Conservation (phyloP, 2,329 filamentous ascomycete species). For the Knufia petricola region DNA sequence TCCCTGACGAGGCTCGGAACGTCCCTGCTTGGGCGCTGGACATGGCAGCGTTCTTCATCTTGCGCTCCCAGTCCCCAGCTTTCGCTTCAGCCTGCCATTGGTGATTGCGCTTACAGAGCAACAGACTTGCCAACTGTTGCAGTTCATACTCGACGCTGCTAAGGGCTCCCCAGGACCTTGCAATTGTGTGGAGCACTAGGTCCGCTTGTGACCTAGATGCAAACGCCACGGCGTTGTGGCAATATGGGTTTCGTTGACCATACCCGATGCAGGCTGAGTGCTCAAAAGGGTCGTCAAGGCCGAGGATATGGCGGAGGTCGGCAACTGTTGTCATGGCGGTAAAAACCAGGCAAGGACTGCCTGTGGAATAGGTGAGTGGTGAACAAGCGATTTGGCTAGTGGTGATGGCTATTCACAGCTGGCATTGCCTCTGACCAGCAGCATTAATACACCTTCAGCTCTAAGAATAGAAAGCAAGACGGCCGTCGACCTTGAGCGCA, state of each 20-base stretch:
- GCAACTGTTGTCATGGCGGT: background rate
- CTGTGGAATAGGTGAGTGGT: too few relatives aligned
- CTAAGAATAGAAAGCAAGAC: background rate
- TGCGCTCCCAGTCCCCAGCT: background rate
- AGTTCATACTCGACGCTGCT: background rate
- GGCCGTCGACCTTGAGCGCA: background rate
- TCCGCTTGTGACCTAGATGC: background rate
- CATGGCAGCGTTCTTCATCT: background rate
- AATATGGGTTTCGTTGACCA: background rate
- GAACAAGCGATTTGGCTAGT: too few relatives aligned
- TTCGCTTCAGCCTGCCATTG: background rate
- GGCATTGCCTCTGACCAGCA: background rate
- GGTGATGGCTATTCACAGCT: too few relatives aligned
- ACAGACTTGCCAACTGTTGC: background rate
- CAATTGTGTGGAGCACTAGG: background rate
- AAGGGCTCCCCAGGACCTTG: background rate
- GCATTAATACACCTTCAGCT: background rate
- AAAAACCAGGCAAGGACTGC: too few relatives aligned
- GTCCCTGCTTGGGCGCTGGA: background rate
- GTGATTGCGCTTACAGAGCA: background rate
- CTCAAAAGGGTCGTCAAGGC: background rate
- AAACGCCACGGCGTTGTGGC: background rate
- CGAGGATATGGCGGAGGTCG: background rate
- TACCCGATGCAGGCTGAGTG: slow-evolving; percentile 1
- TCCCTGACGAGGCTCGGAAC: background rate